Evolutionary conservation across 139 green algal species (phyloP), one percentile per base, ranked within the genome.

Genomic region (Coelastrella sp.): DNA sequence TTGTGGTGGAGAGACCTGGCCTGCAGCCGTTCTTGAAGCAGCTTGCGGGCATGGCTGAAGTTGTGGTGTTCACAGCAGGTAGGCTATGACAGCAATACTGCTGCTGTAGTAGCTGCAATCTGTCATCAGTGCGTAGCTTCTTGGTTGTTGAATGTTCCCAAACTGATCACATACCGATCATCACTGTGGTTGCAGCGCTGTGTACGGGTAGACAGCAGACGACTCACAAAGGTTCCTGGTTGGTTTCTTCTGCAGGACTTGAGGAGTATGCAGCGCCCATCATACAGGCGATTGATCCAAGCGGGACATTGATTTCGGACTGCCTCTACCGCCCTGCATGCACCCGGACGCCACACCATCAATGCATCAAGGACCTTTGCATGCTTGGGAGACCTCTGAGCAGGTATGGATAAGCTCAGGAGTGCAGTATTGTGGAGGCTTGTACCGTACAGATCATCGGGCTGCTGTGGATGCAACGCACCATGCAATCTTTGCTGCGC

Each of bases 351-450:
- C 71, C 87, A 25, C 85, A 90, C 51, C 97, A 98, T 90, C 92
- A 95, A 79, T 98, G 94, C 88, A 89, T 98, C 72, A 98, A 98
- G 89, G 95, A 98, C 85, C 90, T 98, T 86, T 87, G 66, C 5
- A 78, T 80, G 19, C 88, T 97, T 76, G 94, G 92, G 0, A 88
- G 92, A 15, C 81, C 91, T n/a, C 86, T 95, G 37, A 73, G 48
- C 35, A 79, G 71, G 71, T 79, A 37, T 13, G 71, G 21, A 6
- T 2, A 23, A 34, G 66, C 25, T 7, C 32, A 72, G 63, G n/a
- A n/a, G n/a, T n/a, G n/a, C n/a, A n/a, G n/a, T n/a, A n/a, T n/a
- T n/a, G n/a, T n/a, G n/a, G n/a, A n/a, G n/a, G n/a, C n/a, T n/a
- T n/a, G n/a, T n/a, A n/a, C n/a, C n/a, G n/a, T n/a, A n/a, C n/a